Base-by-base conservation (phyloP, 1,139 yeast species). In the Suhomyces yuchorum region DNA sequence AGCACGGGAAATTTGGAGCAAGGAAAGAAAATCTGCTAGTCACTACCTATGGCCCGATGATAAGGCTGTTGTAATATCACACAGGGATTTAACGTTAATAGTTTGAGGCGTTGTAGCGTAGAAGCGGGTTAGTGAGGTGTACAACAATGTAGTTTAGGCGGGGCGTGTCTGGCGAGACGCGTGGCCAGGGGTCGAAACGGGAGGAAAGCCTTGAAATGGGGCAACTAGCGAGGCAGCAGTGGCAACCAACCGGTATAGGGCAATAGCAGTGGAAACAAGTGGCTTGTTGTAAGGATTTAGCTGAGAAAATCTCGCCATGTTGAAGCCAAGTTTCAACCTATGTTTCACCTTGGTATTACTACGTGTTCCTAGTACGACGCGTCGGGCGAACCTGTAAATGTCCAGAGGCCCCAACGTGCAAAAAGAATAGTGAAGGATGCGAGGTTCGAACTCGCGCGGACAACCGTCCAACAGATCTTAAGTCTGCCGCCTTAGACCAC, bases 391-490 rank as follows among this genome's bases (percentile, higher is more conserved):
- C 36, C 20, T 18, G 36, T 14, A 33, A 17, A 15, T 33, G 36
- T 8, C 4, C 36, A 26, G 5, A 11, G 3, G n/a, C 6, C 11
- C 3, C 30, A 26, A 26, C 4, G 14, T 33, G 20, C 36, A 15
- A 24, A 33, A 20, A 35, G 15, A 55, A 67, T 71, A 70, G 62
- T 82, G 87, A 81, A 81, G 86, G 87, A 78, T 80, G 87, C 87
- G 87, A 81, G 87, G 86, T 82, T 82, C 87, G 87, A 83, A 82
- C 87, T 82, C 87, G 86, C 87, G 87, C 87, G 87, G 87, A 81
- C 84, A 39, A 66, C 60, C 42, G 74, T 70, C 77, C 77, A 72
- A 68, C 69, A 67, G 77, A 72, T 70, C 77, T 72, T 72, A 71
- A 72, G 77, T 72, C 77, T 68, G 69, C 76, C 77, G 76, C 77